Percentiles rank a stretch among this genome's conserved stretches.
phyloP scores from a whole-genome alignment of 495 filamentous ascomycete genomes.

The Penicillium subrubescens region DNA sequence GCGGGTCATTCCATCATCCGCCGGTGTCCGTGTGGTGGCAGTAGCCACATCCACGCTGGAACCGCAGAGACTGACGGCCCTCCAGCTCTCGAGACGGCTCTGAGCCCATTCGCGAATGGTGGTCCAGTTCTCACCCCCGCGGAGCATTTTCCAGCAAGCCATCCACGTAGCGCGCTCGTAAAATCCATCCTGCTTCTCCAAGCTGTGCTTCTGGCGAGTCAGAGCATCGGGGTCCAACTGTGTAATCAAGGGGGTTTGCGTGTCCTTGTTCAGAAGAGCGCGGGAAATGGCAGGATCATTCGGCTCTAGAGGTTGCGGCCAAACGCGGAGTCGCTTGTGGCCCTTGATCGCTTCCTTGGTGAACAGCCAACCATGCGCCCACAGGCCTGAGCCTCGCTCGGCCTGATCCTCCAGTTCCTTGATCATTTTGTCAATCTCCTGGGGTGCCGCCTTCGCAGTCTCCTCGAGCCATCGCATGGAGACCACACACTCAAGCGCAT shows the following conservation, averaged over 20 bases:
- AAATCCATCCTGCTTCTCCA: conserved; percentile 79
- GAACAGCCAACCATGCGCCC: conserved; percentile 87
- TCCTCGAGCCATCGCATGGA: conserved; percentile 82
- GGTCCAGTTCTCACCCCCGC: conserved; percentile 70
- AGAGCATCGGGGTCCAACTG: conserved; percentile 92
- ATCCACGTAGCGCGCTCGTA: conserved; percentile 88
- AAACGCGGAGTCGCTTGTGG: conserved; percentile 73
- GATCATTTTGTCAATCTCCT: conserved; percentile 74
- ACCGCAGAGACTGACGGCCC: conserved; percentile 59
- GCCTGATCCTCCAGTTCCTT: conserved; percentile 63
- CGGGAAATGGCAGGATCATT: conserved; percentile 56
- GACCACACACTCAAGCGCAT: conserved; percentile 72
- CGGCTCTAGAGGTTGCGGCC: conserved; percentile 65
- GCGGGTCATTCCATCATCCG: conserved; percentile 46
- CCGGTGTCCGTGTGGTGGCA: conserved; percentile 36
- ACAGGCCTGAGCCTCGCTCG: conserved; percentile 65
- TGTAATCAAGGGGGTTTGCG: conserved; percentile 71
- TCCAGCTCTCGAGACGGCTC: conserved; percentile 79
- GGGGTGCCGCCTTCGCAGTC: conserved; percentile 62
- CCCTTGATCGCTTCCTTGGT: conserved; percentile 88
- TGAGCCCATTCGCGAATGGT: conserved; percentile 81
- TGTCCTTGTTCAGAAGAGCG: conserved; percentile 57
- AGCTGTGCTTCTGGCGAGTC: conserved; percentile 68
- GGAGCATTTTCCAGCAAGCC: conserved; percentile 84
- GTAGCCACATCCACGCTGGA: conserved; percentile 40